Base-by-base conservation (phyloP, 768 basidiomycete species). In the Ramaria sp. region DNA sequence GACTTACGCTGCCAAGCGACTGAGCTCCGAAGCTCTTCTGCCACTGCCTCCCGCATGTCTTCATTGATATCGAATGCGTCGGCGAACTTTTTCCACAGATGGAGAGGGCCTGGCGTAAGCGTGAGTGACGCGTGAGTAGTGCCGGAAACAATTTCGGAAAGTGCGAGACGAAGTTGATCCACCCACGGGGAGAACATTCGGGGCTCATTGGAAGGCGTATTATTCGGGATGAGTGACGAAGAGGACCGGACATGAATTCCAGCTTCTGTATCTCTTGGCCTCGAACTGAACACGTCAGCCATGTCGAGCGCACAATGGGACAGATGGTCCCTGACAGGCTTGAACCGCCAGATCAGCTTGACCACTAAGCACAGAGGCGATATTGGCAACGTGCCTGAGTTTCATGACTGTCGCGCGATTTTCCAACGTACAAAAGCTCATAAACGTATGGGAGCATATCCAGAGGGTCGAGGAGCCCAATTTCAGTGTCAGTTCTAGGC, bases 391-490 rank as follows among this genome's bases (percentile, higher is more conserved):
- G 13, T 37, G 13, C 34, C 13, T 37, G 34, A 37, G 9, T 37
- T 10, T 37, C 34, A 37, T 13, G 13, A 37, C 34, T 37, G 10
- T 9, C 10, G 13, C 9, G 2, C 11, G 34, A 10, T 37, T 37
- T 37, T 37, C 3, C 9, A 37, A 10, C 34, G 9, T 37, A 1
- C 10, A 13, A 20, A 9, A 37, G 46, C 39, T 48, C 55, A 30
- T 57, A 57, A n/a, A 57, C 47, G 19, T 34, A 31, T 17, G 77
- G 74, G 56, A 73, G 52, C 77, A 81, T 79, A 63, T 82, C 80
- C 46, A 78, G 64, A 31, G 79, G 80, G 65, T 82, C 79, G 22
- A 82, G 67, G 10, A 81, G 68, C 5, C 73, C 74, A 22, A 81
- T 78, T 59, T 72, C 72, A 30, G 61, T 67, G n/a, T 66, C 69